phyloP scores from a whole-genome alignment of 2,329 filamentous ascomycete species.

The Penicillium psychrosexuale region DNA sequence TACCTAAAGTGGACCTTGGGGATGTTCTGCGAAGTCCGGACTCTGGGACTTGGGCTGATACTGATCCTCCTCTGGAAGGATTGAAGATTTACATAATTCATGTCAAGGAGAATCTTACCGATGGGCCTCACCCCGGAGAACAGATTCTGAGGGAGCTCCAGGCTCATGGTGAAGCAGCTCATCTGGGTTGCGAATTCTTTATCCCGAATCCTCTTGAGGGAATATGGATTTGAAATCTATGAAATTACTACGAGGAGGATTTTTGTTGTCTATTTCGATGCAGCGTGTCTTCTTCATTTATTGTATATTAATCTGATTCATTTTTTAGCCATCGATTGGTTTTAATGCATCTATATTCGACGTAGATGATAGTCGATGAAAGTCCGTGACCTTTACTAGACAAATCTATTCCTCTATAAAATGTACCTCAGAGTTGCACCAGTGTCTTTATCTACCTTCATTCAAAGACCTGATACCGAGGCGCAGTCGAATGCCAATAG shows the following conservation, averaged over 20 bases:
- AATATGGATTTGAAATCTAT: conserved; percentile 39
- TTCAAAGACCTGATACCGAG: background rate
- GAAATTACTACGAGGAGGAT: background rate
- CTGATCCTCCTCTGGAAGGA: conserved; percentile 59
- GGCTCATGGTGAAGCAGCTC: conserved; percentile 61
- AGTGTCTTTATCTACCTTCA: background rate
- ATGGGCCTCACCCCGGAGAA: conserved; percentile 63
- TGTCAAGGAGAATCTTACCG: conserved; percentile 79
- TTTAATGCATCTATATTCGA: background rate
- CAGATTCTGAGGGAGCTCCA: conserved; percentile 67
- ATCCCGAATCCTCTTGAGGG: conserved; percentile 65
- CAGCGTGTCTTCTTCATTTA: background rate
- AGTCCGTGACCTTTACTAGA: no score
- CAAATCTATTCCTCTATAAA: background rate
- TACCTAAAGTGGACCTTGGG: background rate
- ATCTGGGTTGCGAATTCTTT: conserved; percentile 76
- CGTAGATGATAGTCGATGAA: no score
- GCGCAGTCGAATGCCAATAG: conserved; percentile 3
- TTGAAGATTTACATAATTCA: conserved; percentile 86
- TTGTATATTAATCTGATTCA: background rate
- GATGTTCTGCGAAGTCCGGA: conserved; percentile 13
- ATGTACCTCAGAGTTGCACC: background rate
- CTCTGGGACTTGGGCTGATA: conserved; percentile 15
- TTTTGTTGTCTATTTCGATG: background rate
- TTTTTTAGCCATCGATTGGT: background rate